Conservation (phyloP, 192 early-diverging fungal species). For the Rhizoclosmatium globosum region DNA sequence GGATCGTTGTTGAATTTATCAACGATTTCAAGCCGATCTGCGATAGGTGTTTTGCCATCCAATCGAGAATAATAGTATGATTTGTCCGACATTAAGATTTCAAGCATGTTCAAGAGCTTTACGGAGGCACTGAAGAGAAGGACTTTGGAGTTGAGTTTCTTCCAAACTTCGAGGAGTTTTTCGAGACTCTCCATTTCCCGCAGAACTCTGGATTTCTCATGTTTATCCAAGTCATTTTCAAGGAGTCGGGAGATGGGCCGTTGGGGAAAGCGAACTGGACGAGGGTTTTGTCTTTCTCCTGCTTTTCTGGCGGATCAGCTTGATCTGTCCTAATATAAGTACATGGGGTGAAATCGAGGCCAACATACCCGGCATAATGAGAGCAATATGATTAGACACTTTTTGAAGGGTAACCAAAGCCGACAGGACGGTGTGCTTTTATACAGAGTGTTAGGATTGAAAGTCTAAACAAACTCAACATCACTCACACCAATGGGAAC, state of each 20-base stretch:
- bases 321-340: background rate
- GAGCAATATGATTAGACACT: background rate
- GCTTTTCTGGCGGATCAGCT: background rate
- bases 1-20: conserved; percentile 24
- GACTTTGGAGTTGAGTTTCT: conserved; percentile 11
- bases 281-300: background rate
- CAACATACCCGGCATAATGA: background rate
- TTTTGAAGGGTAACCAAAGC: conserved; percentile 6
- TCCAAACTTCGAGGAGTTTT: conserved; percentile 1
- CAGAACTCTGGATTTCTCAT: conserved; percentile 6
- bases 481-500: background rate
- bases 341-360: background rate
- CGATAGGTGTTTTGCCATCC: conserved; percentile 41
- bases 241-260: background rate
- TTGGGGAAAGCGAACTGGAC: background rate
- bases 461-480: background rate
- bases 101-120: conserved; percentile 6
- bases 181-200: conserved; percentile 5
- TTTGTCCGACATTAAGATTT: conserved; percentile 3
- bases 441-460: background rate
- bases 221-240: background rate
- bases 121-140: background rate
- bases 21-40: conserved; percentile 14
- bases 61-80: conserved; percentile 26
- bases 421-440: background rate